Evolutionary conservation across 148 eudicot species (phyloP).

Genomic region (Nepenthes mirabilis): DNA sequence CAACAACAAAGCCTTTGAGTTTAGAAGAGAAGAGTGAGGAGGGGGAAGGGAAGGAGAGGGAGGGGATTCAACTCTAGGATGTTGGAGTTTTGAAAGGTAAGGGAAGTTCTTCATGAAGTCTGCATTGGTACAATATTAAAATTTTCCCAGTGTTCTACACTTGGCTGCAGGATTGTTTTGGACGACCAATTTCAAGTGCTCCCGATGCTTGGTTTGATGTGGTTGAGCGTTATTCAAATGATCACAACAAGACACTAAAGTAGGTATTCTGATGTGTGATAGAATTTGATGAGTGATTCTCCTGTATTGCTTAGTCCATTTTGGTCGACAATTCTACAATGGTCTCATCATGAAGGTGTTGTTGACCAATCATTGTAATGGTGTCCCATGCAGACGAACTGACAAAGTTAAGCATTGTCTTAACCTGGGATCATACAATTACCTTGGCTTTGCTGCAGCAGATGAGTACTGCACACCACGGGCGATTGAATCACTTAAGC

Average conservation of each 20-base stretch:
- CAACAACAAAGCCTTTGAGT: too few species aligned
- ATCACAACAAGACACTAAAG: conserved; percentile 83
- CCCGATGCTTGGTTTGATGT: conserved; percentile 99
- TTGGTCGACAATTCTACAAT: not conserved
- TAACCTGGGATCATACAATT: conserved; percentile 96
- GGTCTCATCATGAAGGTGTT: conserved; percentile 1
- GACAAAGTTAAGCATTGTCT: conserved; percentile 58
- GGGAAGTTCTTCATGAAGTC: too few species aligned
- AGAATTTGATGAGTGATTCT: not conserved
- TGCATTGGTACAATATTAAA: not conserved
- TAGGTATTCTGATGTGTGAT: conserved; percentile 21
- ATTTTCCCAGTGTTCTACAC: not conserved
- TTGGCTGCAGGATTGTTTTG: conserved; percentile 81
- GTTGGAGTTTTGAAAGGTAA: too few species aligned
- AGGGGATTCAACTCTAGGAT: too few species aligned
- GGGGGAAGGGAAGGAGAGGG: too few species aligned
- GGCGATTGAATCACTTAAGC: conserved; percentile 62
- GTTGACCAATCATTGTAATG: not conserved
- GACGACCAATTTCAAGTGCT: conserved; percentile 85
- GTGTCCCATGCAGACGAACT: conserved; percentile 53
- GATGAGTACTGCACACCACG: conserved; percentile 97
- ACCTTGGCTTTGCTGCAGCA: conserved; percentile 96
- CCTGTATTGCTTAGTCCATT: not conserved
- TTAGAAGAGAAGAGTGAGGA: too few species aligned
- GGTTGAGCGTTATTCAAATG: conserved; percentile 90